These are phyloP conservation scores for Pythium aristosporum DNA, from an alignment of 352 stramenopile species.

Conservation along the genomic window DNA sequence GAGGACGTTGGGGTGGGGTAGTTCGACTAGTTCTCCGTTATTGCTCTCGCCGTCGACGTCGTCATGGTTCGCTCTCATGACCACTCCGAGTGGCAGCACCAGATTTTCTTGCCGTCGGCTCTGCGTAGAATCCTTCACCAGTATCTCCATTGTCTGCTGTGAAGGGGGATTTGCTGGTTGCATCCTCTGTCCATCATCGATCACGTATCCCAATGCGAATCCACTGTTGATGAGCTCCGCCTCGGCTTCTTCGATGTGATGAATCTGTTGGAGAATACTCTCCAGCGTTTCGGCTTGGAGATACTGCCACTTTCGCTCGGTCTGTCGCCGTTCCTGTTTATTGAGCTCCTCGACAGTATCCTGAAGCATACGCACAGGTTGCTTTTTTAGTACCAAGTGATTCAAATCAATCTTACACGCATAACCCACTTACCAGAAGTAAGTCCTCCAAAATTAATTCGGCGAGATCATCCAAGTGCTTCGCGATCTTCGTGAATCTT, in stretches of 20 bases:
- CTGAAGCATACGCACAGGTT: conserved; percentile 22
- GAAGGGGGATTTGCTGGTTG: background rate
- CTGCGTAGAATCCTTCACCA: background rate
- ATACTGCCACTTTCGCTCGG: conserved; percentile 25
- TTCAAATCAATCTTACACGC: background rate
- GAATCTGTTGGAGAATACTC: conserved; percentile 46
- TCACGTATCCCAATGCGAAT: conserved; percentile 29
- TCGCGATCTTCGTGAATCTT: conserved; percentile 40
- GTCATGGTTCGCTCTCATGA: background rate
- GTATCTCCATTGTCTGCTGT: background rate
- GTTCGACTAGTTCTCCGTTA: background rate
- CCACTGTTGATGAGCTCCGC: conserved; percentile 38
- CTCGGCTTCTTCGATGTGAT: conserved; percentile 47
- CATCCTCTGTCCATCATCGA: background rate
- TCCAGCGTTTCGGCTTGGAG: conserved; percentile 42
- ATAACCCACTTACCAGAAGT: conserved; percentile 37
- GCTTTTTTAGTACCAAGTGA: background rate
- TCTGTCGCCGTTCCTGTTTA: conserved; percentile 42
- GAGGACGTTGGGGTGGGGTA: background rate
- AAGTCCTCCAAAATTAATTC: conserved; percentile 63
- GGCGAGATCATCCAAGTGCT: conserved; percentile 53
- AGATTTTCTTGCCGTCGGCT: background rate
- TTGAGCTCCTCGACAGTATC: conserved; percentile 63
- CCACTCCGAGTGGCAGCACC: background rate
- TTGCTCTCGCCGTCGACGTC: background rate